Evolutionary conservation across 2,329 filamentous ascomycete genomes (phyloP).

Genomic region (Leptographium lundbergii): DNA sequence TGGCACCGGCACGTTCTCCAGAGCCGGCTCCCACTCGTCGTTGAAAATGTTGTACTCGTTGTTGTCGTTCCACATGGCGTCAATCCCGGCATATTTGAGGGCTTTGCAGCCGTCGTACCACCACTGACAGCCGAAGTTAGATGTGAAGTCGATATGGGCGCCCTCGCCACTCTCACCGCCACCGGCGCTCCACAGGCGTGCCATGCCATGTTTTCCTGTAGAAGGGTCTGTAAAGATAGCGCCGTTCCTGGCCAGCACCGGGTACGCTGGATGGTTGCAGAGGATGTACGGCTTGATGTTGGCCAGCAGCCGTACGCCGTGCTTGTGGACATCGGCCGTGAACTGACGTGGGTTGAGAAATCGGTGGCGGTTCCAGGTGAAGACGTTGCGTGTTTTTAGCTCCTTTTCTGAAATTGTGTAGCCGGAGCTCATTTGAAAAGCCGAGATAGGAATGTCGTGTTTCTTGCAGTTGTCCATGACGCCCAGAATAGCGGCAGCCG

Average conservation of each 20-base stretch:
- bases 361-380: constrained; percentile 58
- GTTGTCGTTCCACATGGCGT: constrained; percentile 71
- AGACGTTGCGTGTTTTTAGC: constrained; percentile 58
- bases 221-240: constrained; percentile 52
- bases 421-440: constrained; percentile 60
- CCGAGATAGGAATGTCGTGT: constrained; percentile 57
- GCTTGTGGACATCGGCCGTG: constrained; percentile 46
- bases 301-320: constrained; percentile 54
- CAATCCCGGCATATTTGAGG: constrained; percentile 51
- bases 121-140: constrained; percentile 52
- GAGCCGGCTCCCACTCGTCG: constrained; percentile 51
- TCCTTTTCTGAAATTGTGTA: constrained; percentile 56
- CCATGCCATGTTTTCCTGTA: constrained; percentile 38
- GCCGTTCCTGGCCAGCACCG: constrained; percentile 41
- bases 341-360: constrained; percentile 57
- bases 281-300: constrained; percentile 66
- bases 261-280: constrained; percentile 52
- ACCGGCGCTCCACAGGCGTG: constrained; percentile 59
- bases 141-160: constrained; percentile 63
- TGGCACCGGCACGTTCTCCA: constrained; percentile 31
- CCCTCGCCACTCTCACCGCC: constrained; percentile 58
- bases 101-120: constrained; percentile 57
- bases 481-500: constrained; percentile 44
- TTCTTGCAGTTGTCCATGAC: constrained; percentile 49
- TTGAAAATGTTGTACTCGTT: constrained; percentile 59